phyloP scores from a whole-genome alignment of 345 rosid species.

The Syzygium aromaticum region DNA sequence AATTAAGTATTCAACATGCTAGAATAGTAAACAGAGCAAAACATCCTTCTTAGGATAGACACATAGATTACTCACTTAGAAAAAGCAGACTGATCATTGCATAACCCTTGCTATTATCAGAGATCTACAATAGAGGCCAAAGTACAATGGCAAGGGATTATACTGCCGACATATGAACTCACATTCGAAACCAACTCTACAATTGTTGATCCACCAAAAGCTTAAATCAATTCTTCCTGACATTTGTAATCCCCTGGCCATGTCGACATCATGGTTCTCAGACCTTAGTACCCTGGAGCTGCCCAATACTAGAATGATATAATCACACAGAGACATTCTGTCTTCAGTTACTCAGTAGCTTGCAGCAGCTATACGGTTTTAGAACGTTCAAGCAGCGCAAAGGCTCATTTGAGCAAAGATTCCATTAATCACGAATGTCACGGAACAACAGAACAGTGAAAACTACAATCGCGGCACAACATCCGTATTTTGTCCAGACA shows the following conservation, averaged over 20 bases:
- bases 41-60: rapidly evolving
- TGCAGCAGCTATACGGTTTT: neutral
- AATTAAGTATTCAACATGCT: neutral
- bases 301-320: neutral
- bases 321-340: neutral
- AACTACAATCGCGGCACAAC: neutral
- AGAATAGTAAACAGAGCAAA: neutral
- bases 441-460: rapidly evolving
- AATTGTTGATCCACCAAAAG: neutral
- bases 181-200: neutral
- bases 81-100: neutral
- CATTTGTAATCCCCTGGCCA: neutral
- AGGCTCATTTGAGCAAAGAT: neutral
- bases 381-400: rapidly evolving
- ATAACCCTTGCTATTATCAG: neutral
- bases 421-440: rapidly evolving
- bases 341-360: neutral
- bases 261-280: neutral
- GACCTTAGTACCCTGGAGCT: neutral
- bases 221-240: neutral
- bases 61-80: neutral
- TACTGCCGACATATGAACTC: neutral
- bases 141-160: neutral
- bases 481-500: neutral
- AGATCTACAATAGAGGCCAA: neutral